Base-by-base conservation (phyloP, 1,284 basidiomycete species). In the Mycosarcoma maydis region DNA sequence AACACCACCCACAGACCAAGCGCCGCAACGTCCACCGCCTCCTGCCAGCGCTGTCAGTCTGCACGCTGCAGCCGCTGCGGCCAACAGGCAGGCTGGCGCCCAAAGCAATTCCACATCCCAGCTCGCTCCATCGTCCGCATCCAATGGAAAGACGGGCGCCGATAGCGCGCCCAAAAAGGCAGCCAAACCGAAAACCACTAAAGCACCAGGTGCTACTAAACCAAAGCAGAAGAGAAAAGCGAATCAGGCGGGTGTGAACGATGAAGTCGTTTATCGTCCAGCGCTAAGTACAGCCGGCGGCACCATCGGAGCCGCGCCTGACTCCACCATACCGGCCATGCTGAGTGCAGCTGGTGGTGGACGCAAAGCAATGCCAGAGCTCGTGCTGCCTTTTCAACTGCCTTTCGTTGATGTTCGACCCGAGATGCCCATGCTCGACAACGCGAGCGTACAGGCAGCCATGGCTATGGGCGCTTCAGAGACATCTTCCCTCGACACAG, bases 341-440 rank as follows among this genome's bases (percentile, higher is more conserved):
- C 49, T 76, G 7, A 49, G 64, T 5, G 74, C 74, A 11, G 76
- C 67, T 20, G 76, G 76, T 17, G 76, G 74, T 3, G 59, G 38
- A 9, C 68, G 76, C 29, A 74, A 72, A 20, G 69, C 66, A 11
- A 27, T 74, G 26, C 74, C 74, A 6, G 76, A 78, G 48, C 65
- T 70, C 2, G 76, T 78, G 0, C 41, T 75, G 14, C 76, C 74
- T 3, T 78, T 73, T 47, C 54, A 59, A 23, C 48, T 73, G 20
- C 61, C 65, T 4, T 65, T 38, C 32, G 37, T 54, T 51, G 53
- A 61, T 13, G 38, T 55, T 27, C 47, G 65, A 8, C 68, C 72
- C 23, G 47, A 56, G 17, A 51, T 67, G 27, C 62, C 64, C n/a
- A 55, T 67, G 46, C 46, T 73, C 30, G 67, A 73, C 49, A 72